These are phyloP conservation scores for apple (Malus domestica) DNA, from an alignment of 306 rosid genomes.

Conservation along the genomic window DNA sequence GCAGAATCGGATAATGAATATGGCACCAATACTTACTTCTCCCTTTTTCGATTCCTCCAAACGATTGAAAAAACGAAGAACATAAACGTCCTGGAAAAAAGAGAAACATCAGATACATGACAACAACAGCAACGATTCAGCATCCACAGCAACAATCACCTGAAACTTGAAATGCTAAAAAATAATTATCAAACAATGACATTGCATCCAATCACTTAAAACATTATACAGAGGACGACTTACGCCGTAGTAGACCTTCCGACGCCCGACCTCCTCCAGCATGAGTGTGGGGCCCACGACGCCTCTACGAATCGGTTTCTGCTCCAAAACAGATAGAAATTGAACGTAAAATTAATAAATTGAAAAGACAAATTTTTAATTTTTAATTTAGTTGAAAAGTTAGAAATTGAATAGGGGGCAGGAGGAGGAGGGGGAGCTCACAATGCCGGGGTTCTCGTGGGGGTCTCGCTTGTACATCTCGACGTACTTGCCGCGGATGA, in stretches of 20 bases:
- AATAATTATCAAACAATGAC: not conserved
- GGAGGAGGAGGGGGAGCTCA: slow-evolving; percentile 7
- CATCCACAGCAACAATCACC: not conserved
- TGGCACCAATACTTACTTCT: slow-evolving; percentile 54
- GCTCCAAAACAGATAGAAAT: not conserved
- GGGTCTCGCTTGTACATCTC: slow-evolving; percentile 89
- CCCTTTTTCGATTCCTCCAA: slow-evolving; percentile 75
- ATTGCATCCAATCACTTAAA: not conserved
- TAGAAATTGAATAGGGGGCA: not conserved
- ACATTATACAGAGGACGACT: not conserved
- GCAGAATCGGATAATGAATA: not conserved
- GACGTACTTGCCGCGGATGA: slow-evolving; percentile 60
- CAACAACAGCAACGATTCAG: not conserved
- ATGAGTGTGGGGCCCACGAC: slow-evolving; percentile 78
- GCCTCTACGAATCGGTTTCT: slow-evolving; percentile 88
- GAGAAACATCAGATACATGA: not conserved
- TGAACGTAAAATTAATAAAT: not conserved
- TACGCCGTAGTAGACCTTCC: slow-evolving; percentile 60
- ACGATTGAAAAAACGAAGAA: slow-evolving; percentile 66
- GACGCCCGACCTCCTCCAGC: slow-evolving; percentile 69
- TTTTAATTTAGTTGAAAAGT: not conserved
- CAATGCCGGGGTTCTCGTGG: slow-evolving; percentile 69
- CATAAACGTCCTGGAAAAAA: slow-evolving; percentile 61
- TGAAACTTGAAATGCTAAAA: not conserved
- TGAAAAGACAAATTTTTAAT: not conserved